phyloP scores from a whole-genome alignment of 345 rosid species.

The Arabidopsis thaliana region DNA sequence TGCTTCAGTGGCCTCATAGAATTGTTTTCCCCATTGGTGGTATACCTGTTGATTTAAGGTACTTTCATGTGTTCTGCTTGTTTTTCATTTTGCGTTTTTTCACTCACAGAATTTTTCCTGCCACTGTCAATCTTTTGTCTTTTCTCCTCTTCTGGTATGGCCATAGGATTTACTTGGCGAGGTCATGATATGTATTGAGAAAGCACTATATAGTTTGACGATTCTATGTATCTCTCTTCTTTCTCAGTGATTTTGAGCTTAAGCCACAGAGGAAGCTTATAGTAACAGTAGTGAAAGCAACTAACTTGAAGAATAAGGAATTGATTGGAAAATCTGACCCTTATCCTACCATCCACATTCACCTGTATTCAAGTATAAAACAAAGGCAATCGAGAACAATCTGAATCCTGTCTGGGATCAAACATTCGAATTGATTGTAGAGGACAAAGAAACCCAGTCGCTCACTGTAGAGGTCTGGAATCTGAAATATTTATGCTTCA shows the following conservation, averaged over 20 bases:
- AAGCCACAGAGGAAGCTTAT: constrained; percentile 89
- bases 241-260: constrained; percentile 91
- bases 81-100: constrained; percentile 8
- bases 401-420: constrained; percentile 95
- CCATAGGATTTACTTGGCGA: constrained; percentile 9
- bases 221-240: constrained; percentile 22
- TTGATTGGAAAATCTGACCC: constrained; percentile 99
- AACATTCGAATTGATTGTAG: constrained; percentile 83
- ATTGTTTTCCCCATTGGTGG: constrained; percentile 99
- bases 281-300: constrained; percentile 77
- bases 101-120: not conserved
- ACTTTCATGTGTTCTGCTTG: constrained; percentile 23
- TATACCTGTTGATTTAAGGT: constrained; percentile 85
- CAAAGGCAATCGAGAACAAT: constrained; percentile 83
- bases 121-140: constrained; percentile 19
- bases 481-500: not conserved
- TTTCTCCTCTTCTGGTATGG: constrained; percentile 21
- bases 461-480: constrained; percentile 74
- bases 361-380: constrained; percentile 90
- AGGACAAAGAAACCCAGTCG: constrained; percentile 96
- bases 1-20: constrained; percentile 99
- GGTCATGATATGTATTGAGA: not conserved
- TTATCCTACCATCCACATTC: constrained; percentile 69
- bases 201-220: not conserved
- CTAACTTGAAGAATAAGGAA: constrained; percentile 93